phyloP scores from a whole-genome alignment of 805 yeast genomes.

The Metschnikowia picachoensis region DNA sequence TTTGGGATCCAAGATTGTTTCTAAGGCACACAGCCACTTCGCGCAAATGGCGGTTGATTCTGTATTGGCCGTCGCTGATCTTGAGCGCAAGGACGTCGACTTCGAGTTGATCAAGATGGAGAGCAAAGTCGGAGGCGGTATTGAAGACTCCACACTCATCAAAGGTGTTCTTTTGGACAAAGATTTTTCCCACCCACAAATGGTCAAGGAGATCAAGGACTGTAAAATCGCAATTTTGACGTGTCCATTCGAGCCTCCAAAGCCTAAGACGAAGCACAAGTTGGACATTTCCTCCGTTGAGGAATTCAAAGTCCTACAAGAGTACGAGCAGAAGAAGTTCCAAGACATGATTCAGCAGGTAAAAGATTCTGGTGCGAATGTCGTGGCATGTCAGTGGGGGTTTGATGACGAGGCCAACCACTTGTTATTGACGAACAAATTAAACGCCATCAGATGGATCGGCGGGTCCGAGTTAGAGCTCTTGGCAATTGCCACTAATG shows the following conservation, averaged over 20 bases:
- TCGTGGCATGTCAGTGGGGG: slow-evolving; percentile 99
- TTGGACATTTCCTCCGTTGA: slow-evolving; percentile 90
- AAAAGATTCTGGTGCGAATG: slow-evolving; percentile 87
- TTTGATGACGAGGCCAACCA: slow-evolving; percentile 99
- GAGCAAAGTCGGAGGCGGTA: slow-evolving; percentile 92
- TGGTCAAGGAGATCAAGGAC: slow-evolving; percentile 77
- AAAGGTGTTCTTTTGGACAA: slow-evolving; percentile 93
- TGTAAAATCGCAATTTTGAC: slow-evolving; percentile 93
- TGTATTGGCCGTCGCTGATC: slow-evolving; percentile 86
- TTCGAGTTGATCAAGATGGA: slow-evolving; percentile 94
- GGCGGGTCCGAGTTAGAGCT: slow-evolving; percentile 96
- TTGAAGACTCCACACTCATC: slow-evolving; percentile 79
- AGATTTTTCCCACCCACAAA: slow-evolving; percentile 97
- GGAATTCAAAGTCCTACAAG: slow-evolving; percentile 86
- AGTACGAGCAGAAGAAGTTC: slow-evolving; percentile 88
- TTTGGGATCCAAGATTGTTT: slow-evolving; percentile 91
- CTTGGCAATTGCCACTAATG: slow-evolving; percentile 95
- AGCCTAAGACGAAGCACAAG: slow-evolving; percentile 98
- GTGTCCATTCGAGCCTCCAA: slow-evolving; percentile 99
- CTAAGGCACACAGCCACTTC: slow-evolving; percentile 88
- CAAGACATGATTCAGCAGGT: slow-evolving; percentile 84
- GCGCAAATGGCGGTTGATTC: slow-evolving; percentile 98
- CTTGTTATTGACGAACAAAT: slow-evolving; percentile 75
- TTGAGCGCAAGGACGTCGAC: slow-evolving; percentile 90
- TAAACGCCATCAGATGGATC: slow-evolving; percentile 98